Evolutionary conservation across 75 land plant genomes (phyloP), one percentile per base, ranked within the genome.

Genomic region (Cryptomeria japonica): DNA sequence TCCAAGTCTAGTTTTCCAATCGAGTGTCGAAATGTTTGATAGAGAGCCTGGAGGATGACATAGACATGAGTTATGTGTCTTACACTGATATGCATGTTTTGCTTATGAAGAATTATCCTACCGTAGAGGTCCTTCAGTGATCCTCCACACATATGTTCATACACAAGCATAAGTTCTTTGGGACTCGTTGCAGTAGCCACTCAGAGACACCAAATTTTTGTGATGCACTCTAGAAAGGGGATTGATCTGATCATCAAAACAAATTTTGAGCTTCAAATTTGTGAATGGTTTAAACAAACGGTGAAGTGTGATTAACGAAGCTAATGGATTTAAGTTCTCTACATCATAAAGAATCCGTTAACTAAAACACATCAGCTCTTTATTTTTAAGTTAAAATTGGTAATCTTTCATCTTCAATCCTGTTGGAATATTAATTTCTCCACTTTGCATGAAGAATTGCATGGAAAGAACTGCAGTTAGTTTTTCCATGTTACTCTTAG

Each of bases 181-280:
- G 83, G 19, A 11, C n/a, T 90, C 88, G 49, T 89, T 55, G 44
- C 92, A 91, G 61, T 86, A 91, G 16, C 92, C 91, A 3, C 89
- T 49, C 28, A 91, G 46, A 22, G 79, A 44, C 56, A 91, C 88
- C 72, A 89, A 83, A 68, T 90, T 91, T 31, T 72, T 78, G 53
- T 91, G 92, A 73, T 91, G 86, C 2, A 89, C 61, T 34, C 91
- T 12, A 12, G 92, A 91, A 11, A 91, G 87, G 13, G 89, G 83
- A 46, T 91, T 85, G 13, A 89, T 89, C 88, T 91, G 25, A 39
- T 44, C 83, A 80, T 7, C 8, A 72, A 68, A 9, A 68, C 1
- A 68, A 68, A 4, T 13, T 36, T 77, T 38, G 3, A 13, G 11
- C 18, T 32, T 41, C 42, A 41, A 41, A 41, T 41, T 41, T 41